Percentiles rank a stretch among this genome's conserved stretches.
These are phyloP conservation scores for Mediolabrus comicus DNA, from an alignment of 108 stramenopile genomes.

Conservation along the genomic window DNA sequence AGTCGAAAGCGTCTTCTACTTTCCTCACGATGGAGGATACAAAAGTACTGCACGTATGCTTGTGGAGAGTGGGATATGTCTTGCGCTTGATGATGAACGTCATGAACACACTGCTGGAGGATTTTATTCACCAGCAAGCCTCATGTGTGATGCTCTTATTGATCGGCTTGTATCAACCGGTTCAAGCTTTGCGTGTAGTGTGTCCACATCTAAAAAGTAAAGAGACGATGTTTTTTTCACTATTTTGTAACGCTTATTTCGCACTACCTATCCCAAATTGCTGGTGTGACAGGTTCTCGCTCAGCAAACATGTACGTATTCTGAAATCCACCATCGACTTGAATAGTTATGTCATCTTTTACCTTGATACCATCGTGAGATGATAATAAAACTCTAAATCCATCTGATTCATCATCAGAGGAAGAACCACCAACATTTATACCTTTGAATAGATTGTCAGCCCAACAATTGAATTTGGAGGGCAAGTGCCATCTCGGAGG, in stretches of 20 bases:
- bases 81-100: conserved; percentile 52
- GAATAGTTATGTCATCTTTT: neutral
- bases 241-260: too few relatives aligned
- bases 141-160: conserved; percentile 65
- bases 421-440: conserved; percentile 7
- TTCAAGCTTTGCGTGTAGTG: conserved; percentile 46
- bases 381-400: neutral
- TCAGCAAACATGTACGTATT: conserved; percentile 60
- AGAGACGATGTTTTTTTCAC: too few relatives aligned
- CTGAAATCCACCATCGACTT: conserved; percentile 46
- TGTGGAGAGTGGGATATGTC: conserved; percentile 68
- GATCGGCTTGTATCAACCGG: conserved; percentile 63
- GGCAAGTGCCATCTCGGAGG: conserved; percentile 37
- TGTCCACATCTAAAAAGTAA: neutral
- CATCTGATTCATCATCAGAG: neutral
- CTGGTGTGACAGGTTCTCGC: conserved; percentile 21
- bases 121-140: conserved; percentile 68
- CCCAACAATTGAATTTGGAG: conserved; percentile 36
- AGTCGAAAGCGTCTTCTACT: conserved; percentile 56
- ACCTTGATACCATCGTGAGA: neutral
- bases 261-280: conserved; percentile 23
- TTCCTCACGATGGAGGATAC: conserved; percentile 66
- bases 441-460: conserved; percentile 35
- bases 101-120: conserved; percentile 51
- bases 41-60: conserved; percentile 78